Evolutionary conservation across 495 filamentous ascomycete genomes (phyloP).

Genomic region (Halenospora varia): DNA sequence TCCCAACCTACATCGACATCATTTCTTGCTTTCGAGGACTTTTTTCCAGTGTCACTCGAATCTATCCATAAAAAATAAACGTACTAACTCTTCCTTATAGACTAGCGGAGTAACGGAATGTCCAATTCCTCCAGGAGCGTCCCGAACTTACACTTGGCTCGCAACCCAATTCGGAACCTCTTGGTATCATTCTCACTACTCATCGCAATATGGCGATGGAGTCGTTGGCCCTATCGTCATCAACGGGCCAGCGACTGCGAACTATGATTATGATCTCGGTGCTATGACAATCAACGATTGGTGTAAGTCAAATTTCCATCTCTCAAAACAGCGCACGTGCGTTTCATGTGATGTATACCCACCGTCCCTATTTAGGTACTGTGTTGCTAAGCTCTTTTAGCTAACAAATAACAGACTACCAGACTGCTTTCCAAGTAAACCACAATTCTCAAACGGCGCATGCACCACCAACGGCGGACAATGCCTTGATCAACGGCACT

Average conservation of each 20-base stretch:
- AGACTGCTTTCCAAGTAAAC: conserved; percentile 18
- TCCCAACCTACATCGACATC: too few relatives aligned
- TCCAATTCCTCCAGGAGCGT: conserved; percentile 35
- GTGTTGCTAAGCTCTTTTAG: neutral
- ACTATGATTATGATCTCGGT: conserved; percentile 43
- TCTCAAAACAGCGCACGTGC: too few relatives aligned
- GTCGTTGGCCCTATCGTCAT: conserved; percentile 40
- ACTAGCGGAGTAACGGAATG: conserved; percentile 38
- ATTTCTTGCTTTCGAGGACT: too few relatives aligned
- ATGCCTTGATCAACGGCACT: conserved; percentile 28
- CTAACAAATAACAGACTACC: neutral
- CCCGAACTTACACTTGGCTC: conserved; percentile 45
- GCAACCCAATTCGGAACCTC: conserved; percentile 49
- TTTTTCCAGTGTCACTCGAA: too few relatives aligned
- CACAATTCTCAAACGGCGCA: conserved; percentile 12
- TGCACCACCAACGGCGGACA: conserved; percentile 15
- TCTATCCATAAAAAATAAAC: too few relatives aligned
- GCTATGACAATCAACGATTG: conserved; percentile 44
- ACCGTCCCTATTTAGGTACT: too few relatives aligned
- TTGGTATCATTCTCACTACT: conserved; percentile 60
- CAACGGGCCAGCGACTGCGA: conserved; percentile 27
- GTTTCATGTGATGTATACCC: too few relatives aligned
- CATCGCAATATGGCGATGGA: conserved; percentile 47
- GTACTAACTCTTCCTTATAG: neutral
- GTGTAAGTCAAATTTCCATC: conserved; percentile 17